Percentiles rank a stretch among this genome's conserved stretches.
These are phyloP conservation scores for Golubevia sp. DNA, from an alignment of 1,284 basidiomycete genomes.

Conservation along the genomic window DNA sequence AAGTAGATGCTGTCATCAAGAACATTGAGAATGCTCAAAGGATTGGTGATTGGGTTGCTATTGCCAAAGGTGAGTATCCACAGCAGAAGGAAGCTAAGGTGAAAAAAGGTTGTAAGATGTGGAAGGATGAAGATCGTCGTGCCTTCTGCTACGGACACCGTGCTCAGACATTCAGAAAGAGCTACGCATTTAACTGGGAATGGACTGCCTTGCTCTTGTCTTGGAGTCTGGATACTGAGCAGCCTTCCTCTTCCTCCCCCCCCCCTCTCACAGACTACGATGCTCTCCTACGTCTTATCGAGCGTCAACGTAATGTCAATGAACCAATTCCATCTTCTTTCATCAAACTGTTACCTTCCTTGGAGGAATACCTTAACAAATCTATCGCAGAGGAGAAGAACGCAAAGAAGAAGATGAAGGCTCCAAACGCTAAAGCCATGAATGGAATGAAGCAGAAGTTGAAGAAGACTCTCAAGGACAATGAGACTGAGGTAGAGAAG, in stretches of 20 bases:
- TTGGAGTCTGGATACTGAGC: too few species aligned
- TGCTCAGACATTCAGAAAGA: too few species aligned
- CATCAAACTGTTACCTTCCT: constrained; percentile 75
- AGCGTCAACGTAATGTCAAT: constrained; percentile 79
- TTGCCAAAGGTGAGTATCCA: constrained; percentile 73
- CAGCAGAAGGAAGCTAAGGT: not conserved
- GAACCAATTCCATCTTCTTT: constrained; percentile 88
- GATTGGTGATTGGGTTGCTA: constrained; percentile 90
- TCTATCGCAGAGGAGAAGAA: constrained; percentile 74
- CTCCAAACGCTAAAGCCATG: constrained; percentile 87
- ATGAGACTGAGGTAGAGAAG: constrained; percentile 78
- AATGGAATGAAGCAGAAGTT: constrained; percentile 97
- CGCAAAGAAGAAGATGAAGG: constrained; percentile 95
- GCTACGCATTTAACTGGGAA: too few species aligned
- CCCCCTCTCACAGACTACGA: constrained; percentile 77
- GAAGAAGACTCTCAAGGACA: constrained; percentile 86
- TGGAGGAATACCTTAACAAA: constrained; percentile 77
- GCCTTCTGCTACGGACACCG: too few species aligned
- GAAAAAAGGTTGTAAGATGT: not conserved
- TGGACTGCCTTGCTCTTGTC: too few species aligned
- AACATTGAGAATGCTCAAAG: constrained; percentile 92
- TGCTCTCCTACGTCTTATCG: constrained; percentile 86
- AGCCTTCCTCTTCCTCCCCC: not conserved
- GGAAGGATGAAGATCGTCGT: too few species aligned
- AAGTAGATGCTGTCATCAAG: constrained; percentile 85